Evolutionary conservation across 2,329 filamentous ascomycete species (phyloP).

Genomic region (Sclerotinia spermophila): DNA sequence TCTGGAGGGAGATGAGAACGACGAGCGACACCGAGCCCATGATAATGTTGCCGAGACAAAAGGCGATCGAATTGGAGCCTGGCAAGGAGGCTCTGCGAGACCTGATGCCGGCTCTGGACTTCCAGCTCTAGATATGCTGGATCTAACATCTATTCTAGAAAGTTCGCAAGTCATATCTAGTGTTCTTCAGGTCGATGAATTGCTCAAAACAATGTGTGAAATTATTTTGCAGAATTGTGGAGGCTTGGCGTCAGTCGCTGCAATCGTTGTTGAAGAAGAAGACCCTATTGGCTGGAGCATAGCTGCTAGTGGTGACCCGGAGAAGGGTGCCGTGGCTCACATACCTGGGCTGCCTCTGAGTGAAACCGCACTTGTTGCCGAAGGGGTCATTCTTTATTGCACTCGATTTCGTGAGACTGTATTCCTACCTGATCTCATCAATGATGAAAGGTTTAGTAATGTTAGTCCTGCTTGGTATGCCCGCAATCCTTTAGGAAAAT

Average conservation of each 20-base stretch:
- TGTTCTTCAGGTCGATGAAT: conserved; percentile 68
- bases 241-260: conserved; percentile 64
- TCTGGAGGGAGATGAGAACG: conserved; percentile 41
- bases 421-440: conserved; percentile 69
- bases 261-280: conserved; percentile 69
- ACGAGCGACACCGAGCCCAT: conserved; percentile 42
- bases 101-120: conserved; percentile 59
- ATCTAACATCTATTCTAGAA: conserved; percentile 72
- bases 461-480: conserved; percentile 66
- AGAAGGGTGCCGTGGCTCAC: conserved; percentile 63
- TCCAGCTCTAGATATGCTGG: conserved; percentile 77
- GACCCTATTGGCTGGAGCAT: conserved; percentile 59
- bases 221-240: conserved; percentile 77
- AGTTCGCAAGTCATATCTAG: conserved; percentile 78
- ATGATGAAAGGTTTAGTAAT: conserved; percentile 75
- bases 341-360: conserved; percentile 61
- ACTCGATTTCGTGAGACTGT: conserved; percentile 72
- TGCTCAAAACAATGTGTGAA: conserved; percentile 77
- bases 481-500: conserved; percentile 65
- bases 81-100: conserved; percentile 56
- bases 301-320: conserved; percentile 69
- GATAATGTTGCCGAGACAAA: conserved; percentile 43
- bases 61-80: conserved; percentile 59
- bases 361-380: conserved; percentile 65
- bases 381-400: conserved; percentile 73